Evolutionary conservation across 768 basidiomycete species (phyloP).

Genomic region (Macrolepiota albuminosa): DNA sequence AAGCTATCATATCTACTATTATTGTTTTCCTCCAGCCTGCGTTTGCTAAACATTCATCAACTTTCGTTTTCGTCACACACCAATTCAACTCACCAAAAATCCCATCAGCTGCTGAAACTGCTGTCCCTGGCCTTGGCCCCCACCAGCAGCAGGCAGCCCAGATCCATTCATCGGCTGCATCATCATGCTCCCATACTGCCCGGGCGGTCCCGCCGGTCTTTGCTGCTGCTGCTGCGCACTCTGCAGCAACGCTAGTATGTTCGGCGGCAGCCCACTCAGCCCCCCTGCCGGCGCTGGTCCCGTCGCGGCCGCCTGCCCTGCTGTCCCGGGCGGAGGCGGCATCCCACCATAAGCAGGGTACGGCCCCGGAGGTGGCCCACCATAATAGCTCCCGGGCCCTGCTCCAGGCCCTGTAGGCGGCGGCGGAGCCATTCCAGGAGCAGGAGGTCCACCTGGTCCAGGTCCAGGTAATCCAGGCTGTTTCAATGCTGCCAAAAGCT

Average conservation of each 20-base stretch:
- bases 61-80: neutral
- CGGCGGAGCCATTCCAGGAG: slow-evolving; percentile 28
- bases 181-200: slow-evolving; percentile 33
- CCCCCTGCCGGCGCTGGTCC: slow-evolving; percentile 31
- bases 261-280: slow-evolving; percentile 53
- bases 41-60: slow-evolving; percentile 23
- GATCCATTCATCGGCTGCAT: slow-evolving; percentile 36
- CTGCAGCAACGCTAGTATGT: slow-evolving; percentile 64
- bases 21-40: slow-evolving; percentile 22
- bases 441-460: slow-evolving; percentile 28
- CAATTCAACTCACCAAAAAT: slow-evolving; percentile 48
- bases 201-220: slow-evolving; percentile 16
- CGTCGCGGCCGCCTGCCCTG: slow-evolving; percentile 19
- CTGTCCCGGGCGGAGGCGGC: slow-evolving; percentile 14
- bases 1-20: neutral
- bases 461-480: slow-evolving; percentile 42
- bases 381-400: slow-evolving; percentile 38
- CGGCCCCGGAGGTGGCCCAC: slow-evolving; percentile 13
- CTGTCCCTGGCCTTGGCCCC: slow-evolving; percentile 29
- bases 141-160: slow-evolving; percentile 32
- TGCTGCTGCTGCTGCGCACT: slow-evolving; percentile 39
- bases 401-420: slow-evolving; percentile 20
- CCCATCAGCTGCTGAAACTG: slow-evolving; percentile 64
- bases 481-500: slow-evolving; percentile 78
- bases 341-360: slow-evolving; percentile 29